Percentiles rank a stretch among this genome's conserved stretches.
Evolutionary conservation across 768 basidiomycete genomes (phyloP).

Genomic region (Strobilomyces echinocephalus): DNA sequence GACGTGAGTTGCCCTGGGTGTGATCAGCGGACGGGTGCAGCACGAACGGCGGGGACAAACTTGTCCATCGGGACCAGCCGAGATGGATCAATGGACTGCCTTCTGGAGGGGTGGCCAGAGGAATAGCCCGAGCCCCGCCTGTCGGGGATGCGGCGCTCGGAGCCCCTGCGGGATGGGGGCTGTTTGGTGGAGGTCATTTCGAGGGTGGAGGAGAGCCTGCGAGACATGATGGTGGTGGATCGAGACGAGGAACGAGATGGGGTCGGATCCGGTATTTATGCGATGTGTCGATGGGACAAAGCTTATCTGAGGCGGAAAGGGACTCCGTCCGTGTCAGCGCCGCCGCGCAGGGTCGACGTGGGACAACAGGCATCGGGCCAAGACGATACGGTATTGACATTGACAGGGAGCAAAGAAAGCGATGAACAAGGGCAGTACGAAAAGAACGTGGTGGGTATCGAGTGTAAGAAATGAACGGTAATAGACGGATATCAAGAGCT

Average conservation of each 20-base stretch:
- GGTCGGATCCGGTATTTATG: constrained; percentile 6
- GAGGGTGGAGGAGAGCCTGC: constrained; percentile 26
- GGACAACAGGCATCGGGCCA: background rate
- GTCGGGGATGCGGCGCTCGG: constrained; percentile 41
- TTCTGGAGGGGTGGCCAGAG: constrained; percentile 49
- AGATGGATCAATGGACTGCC: constrained; percentile 73
- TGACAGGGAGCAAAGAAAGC: constrained; percentile 8
- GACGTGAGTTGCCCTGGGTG: constrained; percentile 43
- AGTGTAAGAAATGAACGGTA: constrained; percentile 22
- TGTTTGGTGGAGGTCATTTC: constrained; percentile 31
- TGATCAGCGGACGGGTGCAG: constrained; percentile 2
- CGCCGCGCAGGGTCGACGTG: background rate
- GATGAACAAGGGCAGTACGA: constrained; percentile 8
- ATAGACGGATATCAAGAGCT: constrained; percentile 26
- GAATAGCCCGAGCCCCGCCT: constrained; percentile 46
- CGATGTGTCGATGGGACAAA: no score
- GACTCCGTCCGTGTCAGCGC: background rate
- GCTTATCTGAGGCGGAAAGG: constrained; percentile 6
- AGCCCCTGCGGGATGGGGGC: constrained; percentile 40
- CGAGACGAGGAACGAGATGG: background rate
- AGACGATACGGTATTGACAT: constrained; percentile 3
- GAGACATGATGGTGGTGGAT: constrained; percentile 19
- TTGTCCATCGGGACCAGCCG: constrained; percentile 77
- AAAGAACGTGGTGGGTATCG: constrained; percentile 26
- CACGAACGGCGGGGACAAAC: constrained; percentile 34